phyloP scores from a whole-genome alignment of 495 filamentous ascomycete genomes.

The Hypoxylon crocopeplum region DNA sequence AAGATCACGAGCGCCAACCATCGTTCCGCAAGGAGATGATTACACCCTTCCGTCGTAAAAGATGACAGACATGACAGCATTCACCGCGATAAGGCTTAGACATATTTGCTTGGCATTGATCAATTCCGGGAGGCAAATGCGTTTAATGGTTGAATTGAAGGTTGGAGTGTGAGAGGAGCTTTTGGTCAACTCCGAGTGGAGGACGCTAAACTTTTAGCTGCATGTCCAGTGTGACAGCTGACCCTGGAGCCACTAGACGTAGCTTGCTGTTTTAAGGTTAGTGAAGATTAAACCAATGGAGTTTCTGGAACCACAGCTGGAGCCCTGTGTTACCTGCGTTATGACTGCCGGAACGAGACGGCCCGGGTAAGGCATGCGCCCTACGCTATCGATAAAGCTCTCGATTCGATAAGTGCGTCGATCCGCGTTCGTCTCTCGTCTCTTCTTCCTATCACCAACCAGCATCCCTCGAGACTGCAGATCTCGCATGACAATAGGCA shows the following conservation, averaged over 20 bases:
- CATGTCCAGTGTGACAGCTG: conserved; percentile 17
- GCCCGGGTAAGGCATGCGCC: conserved; percentile 14
- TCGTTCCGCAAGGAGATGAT: conserved; percentile 22
- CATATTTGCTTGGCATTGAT: conserved; percentile 15
- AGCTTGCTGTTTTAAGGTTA: conserved; percentile 8
- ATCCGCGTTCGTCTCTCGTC: not conserved
- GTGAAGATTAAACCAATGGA: too few species aligned
- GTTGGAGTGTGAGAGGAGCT: too few species aligned
- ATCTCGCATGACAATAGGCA: conserved; percentile 18
- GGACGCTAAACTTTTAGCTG: conserved; percentile 11
- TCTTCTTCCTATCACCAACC: conserved; percentile 27
- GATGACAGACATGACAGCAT: not conserved
- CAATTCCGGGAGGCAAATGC: not conserved
- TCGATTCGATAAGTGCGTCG: conserved; percentile 9
- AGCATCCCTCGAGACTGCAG: conserved; percentile 2
- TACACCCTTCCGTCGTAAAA: conserved; percentile 19
- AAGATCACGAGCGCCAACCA: conserved; percentile 29
- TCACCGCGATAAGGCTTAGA: conserved; percentile 10
- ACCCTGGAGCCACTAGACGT: conserved; percentile 3
- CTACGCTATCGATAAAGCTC: conserved; percentile 36
- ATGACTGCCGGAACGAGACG: conserved; percentile 21
- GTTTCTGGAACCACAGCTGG: too few species aligned
- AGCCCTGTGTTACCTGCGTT: too few species aligned
- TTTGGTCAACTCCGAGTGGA: conserved; percentile 9
- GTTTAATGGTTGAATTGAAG: conserved; percentile 11